Evolutionary conservation across 768 basidiomycete genomes (phyloP).

Genomic region (button mushroom (Agaricus bisporus)): DNA sequence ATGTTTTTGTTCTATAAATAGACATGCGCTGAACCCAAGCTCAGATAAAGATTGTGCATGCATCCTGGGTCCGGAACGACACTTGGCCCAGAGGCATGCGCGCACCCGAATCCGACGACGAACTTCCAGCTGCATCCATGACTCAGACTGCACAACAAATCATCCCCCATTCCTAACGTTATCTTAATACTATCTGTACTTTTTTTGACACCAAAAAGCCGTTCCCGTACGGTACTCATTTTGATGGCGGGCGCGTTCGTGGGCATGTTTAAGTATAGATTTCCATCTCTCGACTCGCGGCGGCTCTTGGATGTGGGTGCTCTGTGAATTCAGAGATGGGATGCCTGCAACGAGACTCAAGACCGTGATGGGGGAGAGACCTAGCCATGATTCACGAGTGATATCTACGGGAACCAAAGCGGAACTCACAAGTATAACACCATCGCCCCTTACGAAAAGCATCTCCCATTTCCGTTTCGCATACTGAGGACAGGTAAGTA

Average conservation of each 20-base stretch:
- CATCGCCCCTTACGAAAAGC: slow-evolving; percentile 96
- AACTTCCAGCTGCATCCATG: slow-evolving; percentile 16
- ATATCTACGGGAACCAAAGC: slow-evolving; percentile 7
- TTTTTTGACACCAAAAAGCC: neutral
- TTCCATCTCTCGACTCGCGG: no score
- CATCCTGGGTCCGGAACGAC: slow-evolving; percentile 69
- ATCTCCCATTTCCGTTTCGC: slow-evolving; percentile 95
- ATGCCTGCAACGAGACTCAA: slow-evolving; percentile 22
- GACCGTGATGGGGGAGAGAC: slow-evolving; percentile 79
- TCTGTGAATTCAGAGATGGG: neutral
- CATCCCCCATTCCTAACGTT: neutral
- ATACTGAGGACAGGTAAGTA: slow-evolving; percentile 40
- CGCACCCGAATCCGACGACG: slow-evolving; percentile 61
- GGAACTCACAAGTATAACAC: slow-evolving; percentile 80
- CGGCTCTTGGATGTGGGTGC: neutral
- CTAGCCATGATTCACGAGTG: slow-evolving; percentile 27
- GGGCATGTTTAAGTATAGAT: neutral
- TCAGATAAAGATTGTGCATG: slow-evolving; percentile 68
- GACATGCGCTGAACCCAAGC: slow-evolving; percentile 3
- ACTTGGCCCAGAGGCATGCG: slow-evolving; percentile 66
- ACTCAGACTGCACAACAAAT: neutral
- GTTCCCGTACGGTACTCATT: neutral
- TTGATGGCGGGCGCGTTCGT: neutral
- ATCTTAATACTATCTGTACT: neutral
- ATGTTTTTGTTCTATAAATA: slow-evolving; percentile 22